A percentile compares a stretch with the other conserved stretches of the same genome.
Conservation (phyloP, 1,139 yeast genomes). For the Candida tropicalis region DNA sequence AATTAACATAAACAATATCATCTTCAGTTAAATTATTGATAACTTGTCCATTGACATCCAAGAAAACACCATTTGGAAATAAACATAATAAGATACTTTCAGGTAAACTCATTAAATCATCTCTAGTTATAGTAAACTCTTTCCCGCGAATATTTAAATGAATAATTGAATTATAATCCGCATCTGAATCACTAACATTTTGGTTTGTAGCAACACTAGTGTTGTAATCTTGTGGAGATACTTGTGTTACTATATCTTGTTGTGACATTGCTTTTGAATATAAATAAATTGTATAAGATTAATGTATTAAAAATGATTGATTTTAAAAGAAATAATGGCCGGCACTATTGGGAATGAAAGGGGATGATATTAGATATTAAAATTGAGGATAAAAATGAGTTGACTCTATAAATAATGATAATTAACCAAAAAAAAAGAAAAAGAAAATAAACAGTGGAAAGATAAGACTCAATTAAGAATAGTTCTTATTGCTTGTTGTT, state of each 20-base stretch:
- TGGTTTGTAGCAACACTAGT: slow-evolving; percentile 15
- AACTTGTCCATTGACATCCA: slow-evolving; percentile 74
- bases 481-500: too few relatives aligned
- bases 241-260: slow-evolving; percentile 63
- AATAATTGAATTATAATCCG: slow-evolving; percentile 65
- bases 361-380: neutral
- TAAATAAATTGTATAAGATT: neutral
- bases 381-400: neutral
- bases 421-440: too few relatives aligned
- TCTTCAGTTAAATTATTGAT: slow-evolving; percentile 75
- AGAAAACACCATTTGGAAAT: slow-evolving; percentile 87
- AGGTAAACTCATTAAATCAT: slow-evolving; percentile 87
- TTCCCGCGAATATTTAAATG: slow-evolving; percentile 67
- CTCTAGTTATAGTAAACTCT: slow-evolving; percentile 73
- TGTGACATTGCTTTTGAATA: slow-evolving; percentile 26
- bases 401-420: too few relatives aligned
- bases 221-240: slow-evolving; percentile 42
- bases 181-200: slow-evolving; percentile 34
- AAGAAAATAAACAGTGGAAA: too few relatives aligned
- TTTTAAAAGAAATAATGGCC: neutral
- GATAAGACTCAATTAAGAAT: too few relatives aligned
- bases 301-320: neutral
- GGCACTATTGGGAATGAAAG: neutral
- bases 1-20: slow-evolving; percentile 78
- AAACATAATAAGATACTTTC: slow-evolving; percentile 85